Base-by-base conservation (phyloP, 2,329 filamentous ascomycete genomes). In the Colletotrichum phormii region DNA sequence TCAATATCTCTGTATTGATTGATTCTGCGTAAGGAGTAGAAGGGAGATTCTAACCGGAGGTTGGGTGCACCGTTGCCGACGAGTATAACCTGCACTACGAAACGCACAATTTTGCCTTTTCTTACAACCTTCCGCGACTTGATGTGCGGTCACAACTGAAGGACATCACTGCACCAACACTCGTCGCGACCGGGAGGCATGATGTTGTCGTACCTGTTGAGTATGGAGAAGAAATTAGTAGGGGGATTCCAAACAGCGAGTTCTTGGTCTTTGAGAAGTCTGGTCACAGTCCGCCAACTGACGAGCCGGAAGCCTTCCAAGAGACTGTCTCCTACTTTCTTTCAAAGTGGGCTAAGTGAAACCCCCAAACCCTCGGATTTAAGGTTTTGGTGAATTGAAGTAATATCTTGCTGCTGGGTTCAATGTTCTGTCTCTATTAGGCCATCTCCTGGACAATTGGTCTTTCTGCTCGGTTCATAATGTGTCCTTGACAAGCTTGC, bases 401-500 rank as follows among this genome's bases (percentile, higher is more conserved):
- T 12, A 35, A 11, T 12, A 35, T 35, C 1, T 35, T 35, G 33
- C 33, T 35, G 1, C 3, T 29, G 4, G 26, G 26, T 29, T 29
- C 26, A 29, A 29, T 35, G 33, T 35, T 35, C n/a, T 22, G n/a
- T n/a, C 1, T 64, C 8, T 22, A 29, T 29, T 5, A 29, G 26
- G 26, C 26, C 26, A 29, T 29, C 26, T 29, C 26, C 26, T 29
- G 26, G 3, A 29, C 26, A 5, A 29, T 29, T 29, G 26, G 26
- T 29, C 26, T 29, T 5, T 29, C 26, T 29, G 26, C 26, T 29
- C 63, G 6, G 54, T 33, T 12, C 13, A 15, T 13, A 53, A 31
- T 3, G 8, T 11, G 33, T 31, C 81, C 78, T 1, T 67, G 29
- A 72, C 26, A 13, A 73, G 37, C 31, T 12, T 60, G 26, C 89